Evolutionary conservation across 345 rosid species (phyloP).

Genomic region (Moringa oleifera): DNA sequence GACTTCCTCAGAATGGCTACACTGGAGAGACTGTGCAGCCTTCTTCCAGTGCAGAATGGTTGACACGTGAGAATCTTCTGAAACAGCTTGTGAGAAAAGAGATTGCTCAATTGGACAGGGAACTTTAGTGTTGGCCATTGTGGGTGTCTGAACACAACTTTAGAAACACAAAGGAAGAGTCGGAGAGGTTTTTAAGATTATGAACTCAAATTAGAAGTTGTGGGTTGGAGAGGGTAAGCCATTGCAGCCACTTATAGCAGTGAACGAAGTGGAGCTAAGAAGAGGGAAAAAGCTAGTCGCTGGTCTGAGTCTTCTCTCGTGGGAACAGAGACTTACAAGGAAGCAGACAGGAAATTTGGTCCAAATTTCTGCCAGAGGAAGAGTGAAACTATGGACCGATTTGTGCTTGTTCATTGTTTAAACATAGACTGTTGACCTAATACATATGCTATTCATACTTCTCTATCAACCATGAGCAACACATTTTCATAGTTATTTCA

Average conservation of each 20-base stretch:
- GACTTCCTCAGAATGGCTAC: constrained; percentile 33
- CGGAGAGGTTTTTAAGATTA: neutral
- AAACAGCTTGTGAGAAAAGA: neutral
- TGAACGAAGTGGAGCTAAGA: neutral
- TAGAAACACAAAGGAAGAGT: no score
- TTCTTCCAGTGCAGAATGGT: no score
- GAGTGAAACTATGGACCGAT: no score
- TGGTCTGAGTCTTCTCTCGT: neutral
- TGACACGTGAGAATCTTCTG: no score
- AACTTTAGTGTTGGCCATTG: constrained; percentile 4
- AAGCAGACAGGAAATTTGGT: constrained; percentile 5
- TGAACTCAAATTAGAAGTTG: neutral
- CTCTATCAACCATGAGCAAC: no score
- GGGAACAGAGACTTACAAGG: neutral
- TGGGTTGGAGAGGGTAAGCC: constrained; percentile 10
- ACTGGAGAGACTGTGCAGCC: constrained; percentile 28
- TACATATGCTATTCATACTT: no score
- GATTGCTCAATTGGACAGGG: neutral
- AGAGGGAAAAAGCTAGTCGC: constrained; percentile 14
- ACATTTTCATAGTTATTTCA: no score
- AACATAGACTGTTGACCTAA: no score
- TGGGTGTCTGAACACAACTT: no score
- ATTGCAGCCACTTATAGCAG: neutral
- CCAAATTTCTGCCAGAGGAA: neutral
- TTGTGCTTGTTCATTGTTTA: no score